Base-by-base conservation (phyloP, 768 basidiomycete genomes). In the Podaxis sp. region DNA sequence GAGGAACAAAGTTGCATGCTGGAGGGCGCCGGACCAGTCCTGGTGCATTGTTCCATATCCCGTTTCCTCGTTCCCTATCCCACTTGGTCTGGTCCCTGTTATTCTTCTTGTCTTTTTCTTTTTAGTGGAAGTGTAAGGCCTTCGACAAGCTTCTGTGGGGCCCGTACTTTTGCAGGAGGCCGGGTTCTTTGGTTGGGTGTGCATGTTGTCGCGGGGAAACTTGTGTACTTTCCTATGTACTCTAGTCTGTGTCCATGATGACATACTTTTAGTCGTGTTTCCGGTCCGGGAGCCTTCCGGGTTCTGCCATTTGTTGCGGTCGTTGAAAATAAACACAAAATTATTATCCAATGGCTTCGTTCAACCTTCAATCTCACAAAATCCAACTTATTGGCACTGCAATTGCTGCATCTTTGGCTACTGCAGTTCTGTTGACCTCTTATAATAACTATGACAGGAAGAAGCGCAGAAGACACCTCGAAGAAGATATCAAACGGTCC, bases 351-450 rank as follows among this genome's bases (percentile, higher is more conserved):
- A 76, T 77, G 75, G 70, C 67, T 64, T 66, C 73, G 62, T 65
- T 78, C 72, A 67, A 69, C 63, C 68, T 78, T 30, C 77, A 79
- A 41, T 84, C 87, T 22, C 89, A 90, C 69, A 81, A 78, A 67
- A 77, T 82, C 12, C 90, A 92, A 69, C 83, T 93, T 51, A 68
- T 90, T 28, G 76, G 83, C 49, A 82, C 86, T 12, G 90, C 89
- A n/a, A 65, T 87, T 48, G 81, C 83, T 12, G 84, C 89, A 12
- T 89, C 90, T 4, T 65, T 84, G 2, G 75, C 83, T 0, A 92
- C 90, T 11, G 87, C 83, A 4, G 77, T 81, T 0, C 66, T 86
- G 2, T 72, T 93, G n/a, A 78, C 85, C 22, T 80, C 83, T 1
- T 89, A 90, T 72, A 79, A 81, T 49, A 68, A 78, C 2, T 82